Percentiles rank a stretch among this genome's conserved stretches.
phyloP scores from a whole-genome alignment of 1,284 basidiomycete genomes.

The Cutaneotrichosporon spelunceum region DNA sequence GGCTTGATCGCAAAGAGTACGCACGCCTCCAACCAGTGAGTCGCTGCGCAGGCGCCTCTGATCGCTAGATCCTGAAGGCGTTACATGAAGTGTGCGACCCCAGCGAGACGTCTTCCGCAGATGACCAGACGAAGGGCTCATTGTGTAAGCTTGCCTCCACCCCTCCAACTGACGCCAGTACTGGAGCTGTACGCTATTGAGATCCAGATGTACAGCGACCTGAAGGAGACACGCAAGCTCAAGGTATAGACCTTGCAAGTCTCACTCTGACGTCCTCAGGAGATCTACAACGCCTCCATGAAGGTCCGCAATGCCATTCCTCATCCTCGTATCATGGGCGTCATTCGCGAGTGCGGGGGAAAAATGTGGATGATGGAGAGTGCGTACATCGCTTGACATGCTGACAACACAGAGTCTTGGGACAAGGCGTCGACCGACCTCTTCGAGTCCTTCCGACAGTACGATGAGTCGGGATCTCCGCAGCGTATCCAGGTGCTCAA shows the following conservation, averaged over 20 bases:
- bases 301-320: slow-evolving; percentile 94
- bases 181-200: slow-evolving; percentile 98
- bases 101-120: slow-evolving; percentile 42
- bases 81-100: slow-evolving; percentile 54
- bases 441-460: slow-evolving; percentile 97
- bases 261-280: slow-evolving; percentile 54
- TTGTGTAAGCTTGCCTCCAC: slow-evolving; percentile 34
- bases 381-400: slow-evolving; percentile 50
- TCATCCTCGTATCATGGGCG: slow-evolving; percentile 96
- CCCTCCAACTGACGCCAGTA: slow-evolving; percentile 49
- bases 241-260: slow-evolving; percentile 59
- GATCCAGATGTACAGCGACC: slow-evolving; percentile 99
- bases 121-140: slow-evolving; percentile 52
- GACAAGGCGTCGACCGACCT: slow-evolving; percentile 94
- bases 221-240: slow-evolving; percentile 89
- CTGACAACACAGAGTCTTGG: slow-evolving; percentile 71
- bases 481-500: slow-evolving; percentile 97
- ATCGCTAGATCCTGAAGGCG: slow-evolving; percentile 50
- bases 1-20: slow-evolving; percentile 94
- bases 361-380: slow-evolving; percentile 99
- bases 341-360: slow-evolving; percentile 97
- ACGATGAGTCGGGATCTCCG: slow-evolving; percentile 95
- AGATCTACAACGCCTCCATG: slow-evolving; percentile 94
- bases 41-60: not conserved
- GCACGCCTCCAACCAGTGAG: slow-evolving; percentile 71